Base-by-base conservation (phyloP, 1,284 basidiomycete genomes). In the Exobasidium cylindrosporum region DNA sequence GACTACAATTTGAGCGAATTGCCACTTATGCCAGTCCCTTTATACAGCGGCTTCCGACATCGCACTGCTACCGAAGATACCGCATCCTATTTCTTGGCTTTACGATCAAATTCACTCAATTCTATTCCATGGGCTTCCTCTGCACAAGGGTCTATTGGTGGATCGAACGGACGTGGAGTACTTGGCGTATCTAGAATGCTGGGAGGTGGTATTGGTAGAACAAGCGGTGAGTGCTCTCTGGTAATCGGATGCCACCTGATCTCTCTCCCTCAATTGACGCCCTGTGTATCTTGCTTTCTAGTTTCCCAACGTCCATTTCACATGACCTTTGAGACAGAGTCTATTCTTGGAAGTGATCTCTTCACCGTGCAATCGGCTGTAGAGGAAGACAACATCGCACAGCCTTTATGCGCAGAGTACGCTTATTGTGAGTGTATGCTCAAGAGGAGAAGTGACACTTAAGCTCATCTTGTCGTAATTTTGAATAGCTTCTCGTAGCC, bases 381-480 rank as follows among this genome's bases (percentile, higher is more conserved):
- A 3, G 57, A 62, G 29, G 60, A 64, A 21, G 65, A 61, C 1
- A 31, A 54, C 5, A 40, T 63, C 14, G 62, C 71, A 1, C 71
- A 73, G 44, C 73, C 73, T 4, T 65, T 77, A 28, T 66, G 66
- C 32, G 68, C 68, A 7, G 62, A 70, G 1, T 76, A 76, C 62
- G 67, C 66, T 54, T 70, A 77, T 30, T 69, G 35, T 40, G 17
- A 40, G 35, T 40, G 35, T 17, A 40, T 40, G 35, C 35, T 10
- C 7, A 40, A 17, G 17, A 40, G 17, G 35, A 17, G 35, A 7
- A 40, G 35, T n/a, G n/a, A n/a, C n/a, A n/a, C n/a, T n/a, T n/a
- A n/a, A n/a, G n/a, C n/a, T n/a, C n/a, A n/a, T n/a, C n/a, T n/a
- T n/a, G n/a, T n/a, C n/a, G n/a, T n/a, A n/a, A n/a, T n/a, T n/a